phyloP scores from a whole-genome alignment of 2,329 filamentous ascomycete species.

The Eutypella sp. region DNA sequence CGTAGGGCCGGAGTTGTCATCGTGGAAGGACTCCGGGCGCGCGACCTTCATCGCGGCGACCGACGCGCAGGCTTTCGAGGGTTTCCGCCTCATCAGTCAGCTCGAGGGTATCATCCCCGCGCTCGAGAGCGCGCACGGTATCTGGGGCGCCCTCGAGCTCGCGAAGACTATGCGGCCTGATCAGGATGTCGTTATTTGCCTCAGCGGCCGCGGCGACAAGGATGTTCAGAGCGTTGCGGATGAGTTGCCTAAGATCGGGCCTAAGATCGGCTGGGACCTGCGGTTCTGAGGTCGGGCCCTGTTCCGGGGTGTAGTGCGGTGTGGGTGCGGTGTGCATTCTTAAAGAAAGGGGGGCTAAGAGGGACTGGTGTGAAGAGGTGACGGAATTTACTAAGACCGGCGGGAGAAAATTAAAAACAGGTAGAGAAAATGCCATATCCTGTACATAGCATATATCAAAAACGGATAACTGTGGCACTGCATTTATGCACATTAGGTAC shows the following conservation, averaged over 20 bases:
- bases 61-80: constrained; percentile 82
- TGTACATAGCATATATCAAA: constrained; percentile 9
- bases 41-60: constrained; percentile 89
- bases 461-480: neutral
- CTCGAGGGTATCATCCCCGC: constrained; percentile 96
- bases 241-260: constrained; percentile 81
- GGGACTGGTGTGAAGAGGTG: too few species aligned
- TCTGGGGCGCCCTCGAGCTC: constrained; percentile 82
- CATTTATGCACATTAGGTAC: neutral
- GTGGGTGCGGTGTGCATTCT: too few species aligned
- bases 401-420: too few species aligned
- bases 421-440: neutral
- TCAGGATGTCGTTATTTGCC: constrained; percentile 86
- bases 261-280: constrained; percentile 74
- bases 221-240: constrained; percentile 98
- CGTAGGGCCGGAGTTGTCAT: constrained; percentile 85
- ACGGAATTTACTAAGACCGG: too few species aligned
- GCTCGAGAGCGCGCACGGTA: constrained; percentile 86
- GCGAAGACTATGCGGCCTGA: constrained; percentile 89
- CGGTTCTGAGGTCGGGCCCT: constrained; percentile 58
- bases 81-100: constrained; percentile 79
- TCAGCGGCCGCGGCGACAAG: constrained; percentile 94
- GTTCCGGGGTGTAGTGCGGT: too few species aligned
- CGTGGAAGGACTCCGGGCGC: constrained; percentile 86
- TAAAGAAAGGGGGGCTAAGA: too few species aligned